Evolutionary conservation across 192 early-diverging fungal species (phyloP), one percentile per base, ranked within the genome.

Genomic region (Phlyctochytrium planicorne): DNA sequence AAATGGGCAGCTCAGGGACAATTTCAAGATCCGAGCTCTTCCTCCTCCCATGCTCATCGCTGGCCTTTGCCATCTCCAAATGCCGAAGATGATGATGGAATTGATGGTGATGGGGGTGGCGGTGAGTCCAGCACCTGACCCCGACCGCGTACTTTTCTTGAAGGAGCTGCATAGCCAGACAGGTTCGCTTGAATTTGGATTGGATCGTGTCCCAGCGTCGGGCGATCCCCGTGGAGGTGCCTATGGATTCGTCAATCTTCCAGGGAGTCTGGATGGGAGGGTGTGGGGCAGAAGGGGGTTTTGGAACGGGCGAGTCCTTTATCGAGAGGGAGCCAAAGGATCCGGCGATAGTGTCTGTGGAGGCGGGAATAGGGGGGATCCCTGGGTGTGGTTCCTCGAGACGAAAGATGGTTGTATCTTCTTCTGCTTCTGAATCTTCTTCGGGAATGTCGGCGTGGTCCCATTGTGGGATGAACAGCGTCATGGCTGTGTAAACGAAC

Each of bases 381-480:
- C n/a, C n/a, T n/a, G n/a, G n/a, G 37, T 3, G 3, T 64, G 35
- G 34, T 47, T 47, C 40, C 10, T 47, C 40, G 20, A 47, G 40
- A 20, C 20, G 20, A 20, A 47, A 47, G 20, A 20, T 47, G 6
- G 6, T 20, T 20, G n/a, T 12, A 47, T 68, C 67, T 17, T 69
- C 67, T 6, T 6, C 40, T 14, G 20, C 10, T 47, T 47, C 40
- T n/a, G n/a, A n/a, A n/a, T n/a, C n/a, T n/a, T n/a, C n/a, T n/a
- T n/a, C n/a, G n/a, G n/a, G n/a, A 57, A 70, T 59, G 40, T 70
- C 61, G 16, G 63, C 65, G 35, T 71, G 70, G 30, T 71, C 70
- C 70, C 70, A 71, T 68, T 71, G 70, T 25, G 70, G 70, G n/a
- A 71, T 71, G 36, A 67, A 71, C 55, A 71, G 33, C 3, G 64